A percentile compares a stretch with the other conserved stretches of the same genome.
Conservation (phyloP, 345 rosid species). For the Citrus trifoliata region DNA sequence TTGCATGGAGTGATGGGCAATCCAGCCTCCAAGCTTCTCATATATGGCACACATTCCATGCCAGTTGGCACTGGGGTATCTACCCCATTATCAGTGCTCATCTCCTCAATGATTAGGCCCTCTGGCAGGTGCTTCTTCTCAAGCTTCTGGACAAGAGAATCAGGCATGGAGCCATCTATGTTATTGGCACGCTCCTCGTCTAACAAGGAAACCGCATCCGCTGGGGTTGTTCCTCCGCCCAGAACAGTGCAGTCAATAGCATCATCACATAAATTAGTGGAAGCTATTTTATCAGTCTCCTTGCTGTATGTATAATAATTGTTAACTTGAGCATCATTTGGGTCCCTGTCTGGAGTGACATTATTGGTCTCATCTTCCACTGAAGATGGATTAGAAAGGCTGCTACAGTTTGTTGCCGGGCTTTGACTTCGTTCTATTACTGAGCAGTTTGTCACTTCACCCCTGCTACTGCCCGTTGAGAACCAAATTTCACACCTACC, state of each 20-base stretch:
- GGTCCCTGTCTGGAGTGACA: constrained; percentile 33
- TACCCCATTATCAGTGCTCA: constrained; percentile 37
- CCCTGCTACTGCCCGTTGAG: constrained; percentile 34
- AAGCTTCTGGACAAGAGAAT: constrained; percentile 30
- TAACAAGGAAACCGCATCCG: constrained; percentile 33
- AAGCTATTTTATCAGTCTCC: constrained; percentile 33
- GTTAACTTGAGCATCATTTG: constrained; percentile 41
- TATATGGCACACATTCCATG: constrained; percentile 42
- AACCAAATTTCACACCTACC: constrained; percentile 49
- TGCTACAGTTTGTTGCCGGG: constrained; percentile 89
- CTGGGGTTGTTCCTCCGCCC: constrained; percentile 21
- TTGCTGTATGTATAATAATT: constrained; percentile 38
- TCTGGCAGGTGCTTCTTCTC: constrained; percentile 31
- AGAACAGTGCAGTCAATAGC: constrained; percentile 25
- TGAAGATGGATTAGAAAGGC: constrained; percentile 79
- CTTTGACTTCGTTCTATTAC: constrained; percentile 81
- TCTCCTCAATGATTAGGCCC: constrained; percentile 33
- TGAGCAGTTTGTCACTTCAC: constrained; percentile 39
- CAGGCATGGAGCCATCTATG: constrained; percentile 25
- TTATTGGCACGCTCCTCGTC: constrained; percentile 27
- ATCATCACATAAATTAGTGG: constrained; percentile 29
- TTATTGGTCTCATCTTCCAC: constrained; percentile 86
- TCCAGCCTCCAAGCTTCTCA: constrained; percentile 42
- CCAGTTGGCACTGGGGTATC: constrained; percentile 39
- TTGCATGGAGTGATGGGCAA: constrained; percentile 81